These are phyloP conservation scores for Auricularia cornea DNA, from an alignment of 768 basidiomycete genomes.

Conservation along the genomic window DNA sequence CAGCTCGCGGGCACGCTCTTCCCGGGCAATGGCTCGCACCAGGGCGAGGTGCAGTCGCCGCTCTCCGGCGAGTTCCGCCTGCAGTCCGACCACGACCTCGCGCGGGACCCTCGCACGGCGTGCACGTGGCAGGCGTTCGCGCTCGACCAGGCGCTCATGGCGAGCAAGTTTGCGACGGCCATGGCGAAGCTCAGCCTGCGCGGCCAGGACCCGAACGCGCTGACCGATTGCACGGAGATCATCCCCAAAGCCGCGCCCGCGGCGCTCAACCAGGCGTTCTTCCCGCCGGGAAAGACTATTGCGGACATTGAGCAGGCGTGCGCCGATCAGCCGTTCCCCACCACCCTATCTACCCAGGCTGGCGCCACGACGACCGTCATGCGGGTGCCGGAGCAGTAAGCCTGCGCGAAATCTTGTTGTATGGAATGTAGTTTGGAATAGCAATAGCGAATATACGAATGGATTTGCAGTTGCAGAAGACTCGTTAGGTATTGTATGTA, in stretches of 20 bases:
- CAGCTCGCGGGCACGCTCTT: constrained; percentile 20
- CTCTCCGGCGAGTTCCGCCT: constrained; percentile 36
- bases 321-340: background rate
- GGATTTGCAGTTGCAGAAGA: no score
- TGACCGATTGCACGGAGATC: constrained; percentile 7
- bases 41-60: constrained; percentile 33
- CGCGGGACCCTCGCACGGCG: constrained; percentile 36
- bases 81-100: constrained; percentile 32
- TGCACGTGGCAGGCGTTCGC: constrained; percentile 40
- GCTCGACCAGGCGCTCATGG: constrained; percentile 1
- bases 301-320: background rate
- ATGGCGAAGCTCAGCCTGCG: constrained; percentile 1
- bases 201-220: background rate
- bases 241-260: background rate
- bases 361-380: background rate
- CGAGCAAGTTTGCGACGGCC: background rate
- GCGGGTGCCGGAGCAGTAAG: background rate
- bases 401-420: background rate
- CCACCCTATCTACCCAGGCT: background rate
- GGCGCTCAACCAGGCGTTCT: background rate
- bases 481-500: no score
- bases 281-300: background rate
- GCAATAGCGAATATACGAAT: no score
- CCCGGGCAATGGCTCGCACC: constrained; percentile 29
- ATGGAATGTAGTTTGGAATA: background rate